Evolutionary conservation across 768 basidiomycete species (phyloP).

Genomic region (Candolleomyces eurysporus): DNA sequence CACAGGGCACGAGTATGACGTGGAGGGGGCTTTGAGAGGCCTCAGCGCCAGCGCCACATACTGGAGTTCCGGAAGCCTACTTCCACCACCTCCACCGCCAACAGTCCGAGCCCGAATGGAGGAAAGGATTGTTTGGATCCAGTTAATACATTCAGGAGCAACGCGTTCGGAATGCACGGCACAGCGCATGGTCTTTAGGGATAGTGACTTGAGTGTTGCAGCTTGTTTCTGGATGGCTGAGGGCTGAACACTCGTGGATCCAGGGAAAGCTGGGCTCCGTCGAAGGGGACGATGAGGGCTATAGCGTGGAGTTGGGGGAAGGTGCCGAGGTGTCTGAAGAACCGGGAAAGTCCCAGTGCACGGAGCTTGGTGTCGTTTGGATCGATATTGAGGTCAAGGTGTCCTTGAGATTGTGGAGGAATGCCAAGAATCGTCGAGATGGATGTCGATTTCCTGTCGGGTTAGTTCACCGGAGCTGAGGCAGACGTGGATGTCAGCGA

Average conservation of each 20-base stretch:
- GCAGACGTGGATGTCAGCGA: constrained; percentile 34
- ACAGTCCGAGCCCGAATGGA: constrained; percentile 18
- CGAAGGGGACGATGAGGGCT: constrained; percentile 42
- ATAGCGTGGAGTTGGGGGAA: constrained; percentile 39
- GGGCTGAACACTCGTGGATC: constrained; percentile 31
- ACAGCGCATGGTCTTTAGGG: constrained; percentile 32
- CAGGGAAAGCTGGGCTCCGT: constrained; percentile 37
- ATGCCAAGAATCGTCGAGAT: constrained; percentile 42
- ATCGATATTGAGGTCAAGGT: constrained; percentile 37
- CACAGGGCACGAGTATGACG: constrained; percentile 12
- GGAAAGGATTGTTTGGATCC: constrained; percentile 41
- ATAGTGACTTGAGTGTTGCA: constrained; percentile 31
- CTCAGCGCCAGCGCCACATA: constrained; percentile 34
- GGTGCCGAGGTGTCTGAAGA: constrained; percentile 35
- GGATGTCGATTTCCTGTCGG: constrained; percentile 27
- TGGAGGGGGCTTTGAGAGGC: constrained; percentile 33
- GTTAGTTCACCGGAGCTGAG: constrained; percentile 31
- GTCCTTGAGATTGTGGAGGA: constrained; percentile 40
- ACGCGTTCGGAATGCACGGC: constrained; percentile 16
- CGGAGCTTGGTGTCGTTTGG: constrained; percentile 32
- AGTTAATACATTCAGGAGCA: constrained; percentile 30
- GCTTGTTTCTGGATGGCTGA: constrained; percentile 34
- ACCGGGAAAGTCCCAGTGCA: constrained; percentile 36
- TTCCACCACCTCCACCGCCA: too few relatives aligned
- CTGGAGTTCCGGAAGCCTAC: constrained; percentile 27